Base-by-base conservation (phyloP, 2,329 filamentous ascomycete genomes). In the Fonsecaea nubica region DNA sequence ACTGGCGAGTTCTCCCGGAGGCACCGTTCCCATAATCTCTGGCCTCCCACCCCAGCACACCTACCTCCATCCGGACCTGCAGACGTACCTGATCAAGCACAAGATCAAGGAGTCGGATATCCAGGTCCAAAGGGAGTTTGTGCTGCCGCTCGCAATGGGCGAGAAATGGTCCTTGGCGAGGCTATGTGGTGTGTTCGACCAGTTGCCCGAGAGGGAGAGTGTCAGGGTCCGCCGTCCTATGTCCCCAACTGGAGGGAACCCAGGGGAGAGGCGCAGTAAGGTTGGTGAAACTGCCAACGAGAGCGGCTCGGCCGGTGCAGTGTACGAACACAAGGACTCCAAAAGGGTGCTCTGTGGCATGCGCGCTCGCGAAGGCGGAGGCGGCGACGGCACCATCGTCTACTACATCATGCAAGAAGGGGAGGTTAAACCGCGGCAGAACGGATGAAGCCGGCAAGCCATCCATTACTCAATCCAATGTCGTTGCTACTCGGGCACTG, bases 351-450 rank as follows among this genome's bases (percentile, higher is more conserved):
- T 90, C 33, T 75, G 89, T 62, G 86, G 85, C 5, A 87, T 87
- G 70, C 78, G 86, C 59, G 81, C 83, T 59, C 83, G 87, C 73
- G 76, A 77, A 66, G 76, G 75, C 2, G 77, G 77, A 73, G 81
- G 80, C 36, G 81, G 81, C 7, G 87, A 89, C 74, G 87, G 87
- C 50, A 89, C 87, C 0, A 81, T 89, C 35, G 85, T 87, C 42
- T 90, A 89, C 75, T 90, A 90, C 74, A 82, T 89, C 68, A 81
- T 89, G 57, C 86, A 88, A 71, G 87, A 89, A 74, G 87, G 87
- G 4, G 81, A 86, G 60, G 85, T 89, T 33, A 89, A 89, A 77
- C 87, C 87, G 12, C 79, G 87, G 69, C 87, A 89, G 76, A 89
- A 89, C 76, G 69, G 69, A 35, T 71, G 65, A 71, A 32, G 13